These are phyloP conservation scores for Cercospora sojina DNA, from an alignment of 2,329 filamentous ascomycete species.

Conservation along the genomic window DNA sequence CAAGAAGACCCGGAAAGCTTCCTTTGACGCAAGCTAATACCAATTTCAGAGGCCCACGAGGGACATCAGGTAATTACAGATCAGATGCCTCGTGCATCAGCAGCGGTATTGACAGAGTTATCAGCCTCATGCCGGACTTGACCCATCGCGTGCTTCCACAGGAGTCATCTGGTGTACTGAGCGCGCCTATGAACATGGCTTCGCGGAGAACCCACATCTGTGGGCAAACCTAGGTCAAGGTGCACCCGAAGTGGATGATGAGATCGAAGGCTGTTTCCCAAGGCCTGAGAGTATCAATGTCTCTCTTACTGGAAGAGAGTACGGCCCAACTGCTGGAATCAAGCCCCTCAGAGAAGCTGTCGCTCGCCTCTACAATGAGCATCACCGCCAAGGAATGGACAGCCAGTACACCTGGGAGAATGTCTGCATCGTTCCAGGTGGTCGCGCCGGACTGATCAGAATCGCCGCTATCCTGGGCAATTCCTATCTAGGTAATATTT, in stretches of 20 bases:
- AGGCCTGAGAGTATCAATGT: constrained; percentile 78
- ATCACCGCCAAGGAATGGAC: constrained; percentile 81
- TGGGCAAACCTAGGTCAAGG: constrained; percentile 97
- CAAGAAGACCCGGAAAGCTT: neutral
- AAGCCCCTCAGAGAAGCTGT: constrained; percentile 86
- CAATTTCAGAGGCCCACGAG: constrained; percentile 66
- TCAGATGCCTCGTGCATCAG: neutral
- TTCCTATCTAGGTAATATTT: too few species aligned
- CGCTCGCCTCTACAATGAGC: constrained; percentile 87
- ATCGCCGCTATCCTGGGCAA: constrained; percentile 94
- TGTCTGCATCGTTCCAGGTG: constrained; percentile 92
- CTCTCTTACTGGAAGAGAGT: constrained; percentile 76
- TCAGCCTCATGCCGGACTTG: constrained; percentile 80
- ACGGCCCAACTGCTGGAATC: constrained; percentile 90
- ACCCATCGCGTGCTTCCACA: constrained; percentile 82
- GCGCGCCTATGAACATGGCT: constrained; percentile 85
- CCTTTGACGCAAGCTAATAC: neutral
- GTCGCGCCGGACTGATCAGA: constrained; percentile 85
- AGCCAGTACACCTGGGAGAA: constrained; percentile 97
- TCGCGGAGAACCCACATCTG: constrained; percentile 70
- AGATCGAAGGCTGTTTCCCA: constrained; percentile 84
- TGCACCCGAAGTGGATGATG: constrained; percentile 82
- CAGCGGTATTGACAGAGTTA: neutral
- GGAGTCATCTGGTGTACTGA: constrained; percentile 93
- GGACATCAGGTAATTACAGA: constrained; percentile 61